Evolutionary conservation across 1,284 basidiomycete species (phyloP).

Genomic region (Xerocomus amazonicus): DNA sequence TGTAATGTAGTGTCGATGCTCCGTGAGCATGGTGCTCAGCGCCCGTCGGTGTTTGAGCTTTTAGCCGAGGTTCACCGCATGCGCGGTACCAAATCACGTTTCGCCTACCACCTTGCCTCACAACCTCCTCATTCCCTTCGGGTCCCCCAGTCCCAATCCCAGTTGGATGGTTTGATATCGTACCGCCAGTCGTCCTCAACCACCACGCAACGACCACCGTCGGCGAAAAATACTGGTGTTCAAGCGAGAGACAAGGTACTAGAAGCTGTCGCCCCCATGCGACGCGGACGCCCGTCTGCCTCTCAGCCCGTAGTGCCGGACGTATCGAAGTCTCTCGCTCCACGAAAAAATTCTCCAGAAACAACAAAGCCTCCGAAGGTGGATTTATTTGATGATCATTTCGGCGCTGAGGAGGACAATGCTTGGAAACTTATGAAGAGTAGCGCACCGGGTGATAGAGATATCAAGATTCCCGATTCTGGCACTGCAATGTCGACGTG

Average conservation of each 20-base stretch:
- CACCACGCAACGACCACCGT: conserved; percentile 20
- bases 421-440: conserved; percentile 47
- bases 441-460: conserved; percentile 10
- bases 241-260: conserved; percentile 71
- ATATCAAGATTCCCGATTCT: conserved; percentile 36
- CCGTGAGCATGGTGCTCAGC: conserved; percentile 78
- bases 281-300: conserved; percentile 59
- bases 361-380: conserved; percentile 28
- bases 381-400: conserved; percentile 41
- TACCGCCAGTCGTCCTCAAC: conserved; percentile 33
- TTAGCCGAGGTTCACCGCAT: conserved; percentile 74
- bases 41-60: conserved; percentile 81
- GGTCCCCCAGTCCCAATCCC: conserved; percentile 28
- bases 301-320: conserved; percentile 33
- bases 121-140: conserved; percentile 48
- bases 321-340: conserved; percentile 38
- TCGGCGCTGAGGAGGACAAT: conserved; percentile 48
- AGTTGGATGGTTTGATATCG: conserved; percentile 39
- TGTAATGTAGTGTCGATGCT: conserved; percentile 72
- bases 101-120: conserved; percentile 58
- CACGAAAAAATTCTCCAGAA: conserved; percentile 31
- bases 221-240: conserved; percentile 40
- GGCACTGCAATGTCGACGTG: conserved; percentile 34
- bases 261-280: conserved; percentile 75
- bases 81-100: conserved; percentile 79